Evolutionary conservation across 352 stramenopile genomes (phyloP).

Genomic region (Globisporangium takayamanum): DNA sequence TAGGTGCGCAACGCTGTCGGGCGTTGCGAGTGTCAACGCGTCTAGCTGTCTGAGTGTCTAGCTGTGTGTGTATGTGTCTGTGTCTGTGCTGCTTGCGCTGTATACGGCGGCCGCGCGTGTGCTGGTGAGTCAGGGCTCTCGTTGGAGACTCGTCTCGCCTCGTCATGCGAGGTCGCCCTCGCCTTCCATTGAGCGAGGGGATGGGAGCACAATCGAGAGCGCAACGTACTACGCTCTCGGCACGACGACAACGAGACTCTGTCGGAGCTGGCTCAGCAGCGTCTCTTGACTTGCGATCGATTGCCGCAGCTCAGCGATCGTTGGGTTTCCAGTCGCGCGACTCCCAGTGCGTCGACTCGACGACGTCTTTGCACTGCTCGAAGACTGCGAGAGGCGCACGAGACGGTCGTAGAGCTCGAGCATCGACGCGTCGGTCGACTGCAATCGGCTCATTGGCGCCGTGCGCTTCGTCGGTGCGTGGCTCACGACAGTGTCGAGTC

Average conservation of each 20-base stretch:
- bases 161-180: slow-evolving; percentile 1
- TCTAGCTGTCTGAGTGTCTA: too few species aligned
- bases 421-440: slow-evolving; percentile 11
- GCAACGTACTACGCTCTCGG: too few species aligned
- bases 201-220: too few species aligned
- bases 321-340: background rate
- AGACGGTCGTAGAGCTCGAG: slow-evolving; percentile 16
- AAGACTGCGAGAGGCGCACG: slow-evolving; percentile 14
- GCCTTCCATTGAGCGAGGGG: slow-evolving; percentile 10
- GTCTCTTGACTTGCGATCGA: slow-evolving; percentile 12
- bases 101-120: too few species aligned
- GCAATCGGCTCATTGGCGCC: slow-evolving; percentile 2
- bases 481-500: slow-evolving; percentile 3
- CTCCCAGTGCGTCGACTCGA: background rate
- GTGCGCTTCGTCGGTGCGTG: slow-evolving; percentile 9
- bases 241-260: slow-evolving; percentile 1
- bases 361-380: background rate
- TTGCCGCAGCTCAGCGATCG: slow-evolving; percentile 10
- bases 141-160: too few species aligned
- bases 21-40: too few species aligned
- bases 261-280: slow-evolving; percentile 11
- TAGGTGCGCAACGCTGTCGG: too few species aligned
- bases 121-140: too few species aligned
- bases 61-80: too few species aligned
- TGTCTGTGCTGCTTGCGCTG: too few species aligned